Base-by-base conservation (phyloP, 192 early-diverging fungal species). In the Entomortierella beljakovae region DNA sequence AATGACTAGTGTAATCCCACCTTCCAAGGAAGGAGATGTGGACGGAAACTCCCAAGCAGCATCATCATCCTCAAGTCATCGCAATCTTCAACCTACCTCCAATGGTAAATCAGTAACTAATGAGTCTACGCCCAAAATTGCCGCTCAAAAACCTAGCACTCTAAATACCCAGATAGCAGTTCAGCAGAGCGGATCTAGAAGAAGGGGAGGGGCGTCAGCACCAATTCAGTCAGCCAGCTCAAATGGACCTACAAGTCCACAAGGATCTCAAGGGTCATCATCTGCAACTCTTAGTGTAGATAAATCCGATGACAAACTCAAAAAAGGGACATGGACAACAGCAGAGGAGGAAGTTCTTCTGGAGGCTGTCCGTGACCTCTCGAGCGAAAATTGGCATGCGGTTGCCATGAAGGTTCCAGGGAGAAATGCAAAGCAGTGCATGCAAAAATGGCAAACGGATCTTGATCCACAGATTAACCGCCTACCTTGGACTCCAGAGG, bases 381-480 rank as follows among this genome's bases (percentile, higher is more conserved):
- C 75, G 16, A 69, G 61, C 40, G 75, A 79, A 40, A 79, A 79
- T 33, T 79, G 75, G 75, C 75, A 79, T 65, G 75, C 75, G 20
- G 61, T 79, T 18, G 75, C 75, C 0, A 69, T 70, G 75, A 68
- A 64, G 40, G 75, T 79, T 3, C 75, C 75, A 6, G 75, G 75
- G 28, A 42, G 75, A 59, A 79, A 79, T 43, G 75, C 75, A 0
- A 79, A 79, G 57, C 75, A 79, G 25, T 79, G 75, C 56, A 79
- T 79, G 75, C 75, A 79, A 55, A 79, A 79, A 42, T 79, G 75
- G 75, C 75, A 79, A 34, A 79, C 75, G 16, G 75, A 79, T 55
- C 50, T 79, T 2, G 75, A 79, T n/a, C 75, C 75, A 3, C 75
- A 70, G 28, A 79, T 79, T 57, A 79, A 79, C 23, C 75, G 75